Conservation (phyloP, 257 asterid genomes). For the Nicotiana attenuata region DNA sequence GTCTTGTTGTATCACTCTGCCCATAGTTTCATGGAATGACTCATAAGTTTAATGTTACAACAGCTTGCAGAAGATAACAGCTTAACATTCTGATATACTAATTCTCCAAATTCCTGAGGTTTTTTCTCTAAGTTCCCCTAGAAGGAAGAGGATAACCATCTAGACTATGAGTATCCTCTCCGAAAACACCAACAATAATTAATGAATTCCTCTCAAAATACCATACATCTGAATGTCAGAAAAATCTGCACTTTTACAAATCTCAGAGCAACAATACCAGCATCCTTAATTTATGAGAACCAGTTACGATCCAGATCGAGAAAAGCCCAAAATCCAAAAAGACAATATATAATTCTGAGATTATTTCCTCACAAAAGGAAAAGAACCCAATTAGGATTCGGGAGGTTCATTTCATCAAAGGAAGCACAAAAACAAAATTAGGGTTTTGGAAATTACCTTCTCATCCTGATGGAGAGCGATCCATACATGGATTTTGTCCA, state of each 20-base stretch:
- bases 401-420: neutral
- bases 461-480: constrained; percentile 91
- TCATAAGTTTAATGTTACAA: neutral
- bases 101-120: neutral
- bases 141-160: neutral
- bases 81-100: neutral
- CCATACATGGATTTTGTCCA: constrained; percentile 88
- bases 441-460: constrained; percentile 29
- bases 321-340: neutral
- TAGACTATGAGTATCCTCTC: neutral
- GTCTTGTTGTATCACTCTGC: neutral
- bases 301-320: neutral
- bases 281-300: neutral
- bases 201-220: neutral
- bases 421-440: neutral
- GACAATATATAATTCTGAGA: neutral
- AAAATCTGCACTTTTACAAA: neutral
- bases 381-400: neutral
- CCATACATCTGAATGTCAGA: neutral
- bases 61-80: neutral
- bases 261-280: neutral
- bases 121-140: neutral
- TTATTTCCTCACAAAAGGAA: neutral
- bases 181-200: neutral
- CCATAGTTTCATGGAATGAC: neutral